Base-by-base conservation (phyloP, 805 yeast species). In the Wickerhamomyces canadensis region DNA sequence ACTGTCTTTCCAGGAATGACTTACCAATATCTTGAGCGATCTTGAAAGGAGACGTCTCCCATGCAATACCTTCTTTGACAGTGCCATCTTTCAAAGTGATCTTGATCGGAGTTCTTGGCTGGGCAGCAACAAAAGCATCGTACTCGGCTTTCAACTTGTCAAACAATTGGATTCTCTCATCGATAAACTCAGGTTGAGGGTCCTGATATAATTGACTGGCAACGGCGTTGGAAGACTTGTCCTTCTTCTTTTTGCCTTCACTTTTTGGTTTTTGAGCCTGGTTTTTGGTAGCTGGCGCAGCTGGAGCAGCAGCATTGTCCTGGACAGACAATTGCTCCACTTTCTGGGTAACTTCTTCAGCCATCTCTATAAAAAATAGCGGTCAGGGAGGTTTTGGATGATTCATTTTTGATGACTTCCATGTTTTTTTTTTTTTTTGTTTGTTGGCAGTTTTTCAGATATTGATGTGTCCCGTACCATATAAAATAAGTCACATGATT, bases 81-180 rank as follows among this genome's bases (percentile, higher is more conserved):
- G 84, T 62, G 36, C 97, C 98, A 52, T 91, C 97, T 58, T 83
- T 85, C 62, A 91, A 71, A 36, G 95, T 84, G 59, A 93, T 74
- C 49, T 74, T 75, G 61, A 93, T 80, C 32, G 86, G 72, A 19
- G 68, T 76, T 37, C 79, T 75, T 36, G 68, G 67, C 68, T 74
- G 72, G 18, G 74, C 61, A 16, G 88, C 84, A 35, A 81, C 65
- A 45, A 74, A 77, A 5, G 76, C 89, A 53, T 86, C 88, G 60
- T 83, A 78, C 65, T 80, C 76, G 38, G 76, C 78, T 68, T 84
- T 83, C 48, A 93, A 71, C 60, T 81, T 73, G 41, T 87, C 94
- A 57, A 89, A 93, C 45, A 89, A 59, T 53, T 73, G 65, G 57
- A 83, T 70, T 65, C 98, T 82, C 45, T 80, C 76, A 27, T 80